phyloP scores from a whole-genome alignment of 2,329 filamentous ascomycete genomes.

The Penicillium palitans region DNA sequence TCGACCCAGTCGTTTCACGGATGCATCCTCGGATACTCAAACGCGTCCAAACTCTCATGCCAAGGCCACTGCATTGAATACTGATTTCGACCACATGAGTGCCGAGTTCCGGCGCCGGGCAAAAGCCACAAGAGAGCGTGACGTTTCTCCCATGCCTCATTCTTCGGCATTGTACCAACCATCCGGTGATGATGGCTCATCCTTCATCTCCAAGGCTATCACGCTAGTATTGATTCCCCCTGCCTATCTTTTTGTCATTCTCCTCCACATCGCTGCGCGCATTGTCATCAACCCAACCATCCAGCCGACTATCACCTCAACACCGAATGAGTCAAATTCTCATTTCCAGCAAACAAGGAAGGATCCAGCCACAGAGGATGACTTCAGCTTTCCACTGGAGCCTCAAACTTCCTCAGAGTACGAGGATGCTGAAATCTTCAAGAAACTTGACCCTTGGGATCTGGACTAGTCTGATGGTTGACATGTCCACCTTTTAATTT shows the following conservation, averaged over 20 bases:
- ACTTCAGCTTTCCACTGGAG: slow-evolving; percentile 41
- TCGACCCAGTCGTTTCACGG: slow-evolving; percentile 1
- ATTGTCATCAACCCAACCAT: slow-evolving; percentile 55
- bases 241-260: slow-evolving; percentile 71
- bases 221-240: slow-evolving; percentile 79
- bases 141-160: slow-evolving; percentile 67
- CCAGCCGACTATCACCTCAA: slow-evolving; percentile 25
- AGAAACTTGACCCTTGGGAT: slow-evolving; percentile 31
- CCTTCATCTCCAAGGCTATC: slow-evolving; percentile 73
- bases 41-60: slow-evolving; percentile 7
- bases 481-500: background rate
- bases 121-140: slow-evolving; percentile 56
- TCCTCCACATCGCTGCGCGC: slow-evolving; percentile 76
- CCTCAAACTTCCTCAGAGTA: slow-evolving; percentile 30
- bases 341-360: slow-evolving; percentile 18
- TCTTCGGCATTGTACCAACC: slow-evolving; percentile 63
- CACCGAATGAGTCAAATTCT: slow-evolving; percentile 18
- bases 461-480: slow-evolving; percentile 23
- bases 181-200: slow-evolving; percentile 57
- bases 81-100: slow-evolving; percentile 34
- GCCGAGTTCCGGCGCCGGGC: slow-evolving; percentile 54
- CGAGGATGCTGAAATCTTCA: slow-evolving; percentile 19
- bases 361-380: slow-evolving; percentile 35
- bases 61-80: slow-evolving; percentile 32
- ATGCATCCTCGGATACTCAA: slow-evolving; percentile 2